phyloP scores from a whole-genome alignment of 306 rosid species.

The Cucurbita ficifolia region DNA sequence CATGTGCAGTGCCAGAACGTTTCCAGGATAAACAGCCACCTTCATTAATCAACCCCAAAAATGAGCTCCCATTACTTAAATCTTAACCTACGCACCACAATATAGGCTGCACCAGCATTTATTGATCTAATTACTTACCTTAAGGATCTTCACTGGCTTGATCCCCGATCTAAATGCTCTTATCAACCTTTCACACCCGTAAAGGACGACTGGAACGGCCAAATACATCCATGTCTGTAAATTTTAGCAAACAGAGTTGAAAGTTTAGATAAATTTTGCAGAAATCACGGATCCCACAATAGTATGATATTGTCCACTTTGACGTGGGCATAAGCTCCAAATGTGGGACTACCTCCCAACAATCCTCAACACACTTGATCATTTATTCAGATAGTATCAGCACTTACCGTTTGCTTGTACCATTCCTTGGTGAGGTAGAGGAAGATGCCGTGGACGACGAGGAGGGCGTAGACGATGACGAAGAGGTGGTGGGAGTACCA shows the following conservation, averaged over 20 bases:
- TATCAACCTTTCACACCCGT: conserved; percentile 31
- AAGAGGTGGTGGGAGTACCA: conserved; percentile 58
- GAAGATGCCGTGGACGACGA: conserved; percentile 29
- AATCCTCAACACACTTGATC: too few species aligned
- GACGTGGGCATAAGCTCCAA: background rate
- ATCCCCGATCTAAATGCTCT: conserved; percentile 43
- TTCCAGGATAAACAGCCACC: conserved; percentile 35
- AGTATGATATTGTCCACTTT: too few species aligned
- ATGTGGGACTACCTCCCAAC: too few species aligned
- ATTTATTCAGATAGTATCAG: too few species aligned
- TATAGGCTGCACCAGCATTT: background rate
- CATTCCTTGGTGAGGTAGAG: conserved; percentile 41
- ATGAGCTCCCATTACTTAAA: background rate
- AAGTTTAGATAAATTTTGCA: too few species aligned
- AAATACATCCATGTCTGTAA: conserved; percentile 49
- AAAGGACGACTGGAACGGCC: conserved; percentile 34
- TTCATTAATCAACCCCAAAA: background rate
- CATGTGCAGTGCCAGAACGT: conserved; percentile 39
- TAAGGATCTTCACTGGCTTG: conserved; percentile 39
- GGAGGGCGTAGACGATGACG: conserved; percentile 38
- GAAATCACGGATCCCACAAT: too few species aligned
- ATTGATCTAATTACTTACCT: conserved; percentile 11
- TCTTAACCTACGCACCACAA: background rate
- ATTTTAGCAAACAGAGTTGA: too few species aligned
- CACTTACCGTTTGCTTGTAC: conserved; percentile 38